phyloP scores from a whole-genome alignment of 106 monocot genomes.

The Narthecium ossifragum region DNA sequence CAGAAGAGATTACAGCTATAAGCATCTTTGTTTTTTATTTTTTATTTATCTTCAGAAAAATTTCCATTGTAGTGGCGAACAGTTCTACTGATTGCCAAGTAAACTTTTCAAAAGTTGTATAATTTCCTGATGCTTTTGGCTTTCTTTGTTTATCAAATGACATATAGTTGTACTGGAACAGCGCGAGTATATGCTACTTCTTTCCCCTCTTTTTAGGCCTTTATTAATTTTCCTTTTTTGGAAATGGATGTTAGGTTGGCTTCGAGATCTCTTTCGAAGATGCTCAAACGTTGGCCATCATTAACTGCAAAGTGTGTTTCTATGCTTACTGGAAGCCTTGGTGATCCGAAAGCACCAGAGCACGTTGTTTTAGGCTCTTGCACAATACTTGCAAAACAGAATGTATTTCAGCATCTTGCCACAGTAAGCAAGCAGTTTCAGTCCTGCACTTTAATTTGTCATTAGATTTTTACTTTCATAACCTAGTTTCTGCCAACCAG shows the following conservation, averaged over 20 bases:
- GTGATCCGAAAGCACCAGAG: slow-evolving; percentile 67
- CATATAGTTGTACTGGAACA: too few relatives aligned
- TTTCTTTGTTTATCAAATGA: too few relatives aligned
- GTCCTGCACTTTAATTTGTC: neutral
- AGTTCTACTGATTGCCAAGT: too few relatives aligned
- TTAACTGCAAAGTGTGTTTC: slow-evolving; percentile 64
- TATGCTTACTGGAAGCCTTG: slow-evolving; percentile 43
- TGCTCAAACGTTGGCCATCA: slow-evolving; percentile 85
- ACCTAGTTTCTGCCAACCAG: slow-evolving; percentile 20
- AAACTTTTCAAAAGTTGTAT: too few relatives aligned
- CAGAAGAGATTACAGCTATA: too few relatives aligned
- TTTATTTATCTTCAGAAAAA: too few relatives aligned
- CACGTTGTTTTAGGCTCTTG: slow-evolving; percentile 87
- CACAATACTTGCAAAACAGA: slow-evolving; percentile 57
- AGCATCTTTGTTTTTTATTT: too few relatives aligned
- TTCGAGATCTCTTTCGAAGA: slow-evolving; percentile 54
- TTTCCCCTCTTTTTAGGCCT: too few relatives aligned
- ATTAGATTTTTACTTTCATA: neutral
- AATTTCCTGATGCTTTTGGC: too few relatives aligned
- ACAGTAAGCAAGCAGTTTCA: slow-evolving; percentile 31
- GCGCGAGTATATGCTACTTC: too few relatives aligned
- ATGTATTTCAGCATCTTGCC: slow-evolving; percentile 72
- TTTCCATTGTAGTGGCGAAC: too few relatives aligned
- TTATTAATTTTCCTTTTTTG: slow-evolving; percentile 13
- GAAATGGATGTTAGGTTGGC: slow-evolving; percentile 48